A percentile compares a stretch with the other conserved stretches of the same genome.
phyloP scores from a whole-genome alignment of 2,329 filamentous ascomycete genomes.

The Reticulascus tulasneorum region DNA sequence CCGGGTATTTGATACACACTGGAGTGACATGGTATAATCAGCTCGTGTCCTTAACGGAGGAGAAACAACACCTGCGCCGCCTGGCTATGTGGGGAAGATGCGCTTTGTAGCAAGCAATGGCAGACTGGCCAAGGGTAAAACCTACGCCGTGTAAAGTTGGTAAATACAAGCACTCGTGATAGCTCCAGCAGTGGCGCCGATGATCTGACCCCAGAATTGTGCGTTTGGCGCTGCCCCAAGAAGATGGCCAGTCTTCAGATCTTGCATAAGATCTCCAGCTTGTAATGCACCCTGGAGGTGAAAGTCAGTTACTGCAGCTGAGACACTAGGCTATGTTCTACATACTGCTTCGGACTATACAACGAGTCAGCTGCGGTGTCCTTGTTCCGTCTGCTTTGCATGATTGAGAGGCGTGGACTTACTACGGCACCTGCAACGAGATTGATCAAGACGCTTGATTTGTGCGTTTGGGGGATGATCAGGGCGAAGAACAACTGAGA shows the following conservation, averaged over 20 bases:
- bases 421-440: conserved; percentile 84
- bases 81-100: no score
- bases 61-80: no score
- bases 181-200: conserved; percentile 82
- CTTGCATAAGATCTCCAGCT: conserved; percentile 94
- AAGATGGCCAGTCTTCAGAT: conserved; percentile 92
- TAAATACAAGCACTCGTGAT: conserved; percentile 85
- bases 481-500: conserved; percentile 94
- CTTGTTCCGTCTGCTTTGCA: not conserved
- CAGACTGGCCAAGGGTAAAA: conserved; percentile 2
- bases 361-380: not conserved
- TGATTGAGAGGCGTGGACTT: no score
- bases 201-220: conserved; percentile 94
- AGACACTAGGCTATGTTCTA: not conserved
- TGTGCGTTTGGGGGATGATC: conserved; percentile 74
- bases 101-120: no score
- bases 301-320: conserved; percentile 5
- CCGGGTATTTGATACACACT: conserved; percentile 86
- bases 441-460: conserved; percentile 90
- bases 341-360: conserved; percentile 36
- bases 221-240: conserved; percentile 89
- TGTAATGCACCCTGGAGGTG: conserved; percentile 66
- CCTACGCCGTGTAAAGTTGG: conserved; percentile 70
- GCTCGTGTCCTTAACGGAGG: no score
- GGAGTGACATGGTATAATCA: no score